Evolutionary conservation across 2,329 filamentous ascomycete species (phyloP).

Genomic region (Furcasterigmium sp.): DNA sequence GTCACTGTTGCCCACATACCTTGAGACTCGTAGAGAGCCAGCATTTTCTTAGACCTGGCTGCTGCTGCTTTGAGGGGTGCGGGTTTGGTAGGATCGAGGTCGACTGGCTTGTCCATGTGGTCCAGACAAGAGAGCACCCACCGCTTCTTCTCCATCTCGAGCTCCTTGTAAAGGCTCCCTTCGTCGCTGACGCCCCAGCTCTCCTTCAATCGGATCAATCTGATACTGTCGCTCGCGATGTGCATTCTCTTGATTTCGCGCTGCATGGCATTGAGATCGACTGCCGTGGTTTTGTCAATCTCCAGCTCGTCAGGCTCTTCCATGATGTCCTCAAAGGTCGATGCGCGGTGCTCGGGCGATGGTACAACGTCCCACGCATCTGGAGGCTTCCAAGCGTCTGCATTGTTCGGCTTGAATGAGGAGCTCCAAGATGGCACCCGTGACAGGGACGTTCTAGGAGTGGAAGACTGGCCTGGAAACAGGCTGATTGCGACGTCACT

Average conservation of each 20-base stretch:
- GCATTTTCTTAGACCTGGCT: slow-evolving; percentile 25
- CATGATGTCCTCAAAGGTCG: slow-evolving; percentile 14
- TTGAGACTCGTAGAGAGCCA: slow-evolving; percentile 47
- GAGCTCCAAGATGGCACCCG: slow-evolving; percentile 12
- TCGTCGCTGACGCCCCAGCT: slow-evolving; percentile 39
- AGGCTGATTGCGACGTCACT: slow-evolving; percentile 11
- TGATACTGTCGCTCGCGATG: slow-evolving; percentile 41
- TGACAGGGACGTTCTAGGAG: slow-evolving; percentile 4
- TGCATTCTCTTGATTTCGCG: slow-evolving; percentile 52
- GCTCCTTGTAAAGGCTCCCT: slow-evolving; percentile 41
- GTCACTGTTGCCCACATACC: slow-evolving; percentile 26
- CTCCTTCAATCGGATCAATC: slow-evolving; percentile 51
- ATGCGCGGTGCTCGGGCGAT: slow-evolving; percentile 14
- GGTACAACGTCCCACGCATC: slow-evolving; percentile 34
- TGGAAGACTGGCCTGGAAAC: slow-evolving; percentile 7
- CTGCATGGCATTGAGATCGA: slow-evolving; percentile 33
- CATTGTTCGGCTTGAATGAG: slow-evolving; percentile 25
- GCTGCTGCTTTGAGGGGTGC: slow-evolving; percentile 10
- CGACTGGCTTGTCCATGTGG: slow-evolving; percentile 31
- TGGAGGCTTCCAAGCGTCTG: slow-evolving; percentile 39
- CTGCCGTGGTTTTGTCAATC: slow-evolving; percentile 16
- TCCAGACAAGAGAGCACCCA: slow-evolving; percentile 58
- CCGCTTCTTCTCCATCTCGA: slow-evolving; percentile 51
- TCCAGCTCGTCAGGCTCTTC: slow-evolving; percentile 11
- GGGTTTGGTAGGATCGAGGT: slow-evolving; percentile 10